A percentile compares a stretch with the other conserved stretches of the same genome.
phyloP scores from a whole-genome alignment of 1,284 basidiomycete species.

The Cerioporus squamosus region DNA sequence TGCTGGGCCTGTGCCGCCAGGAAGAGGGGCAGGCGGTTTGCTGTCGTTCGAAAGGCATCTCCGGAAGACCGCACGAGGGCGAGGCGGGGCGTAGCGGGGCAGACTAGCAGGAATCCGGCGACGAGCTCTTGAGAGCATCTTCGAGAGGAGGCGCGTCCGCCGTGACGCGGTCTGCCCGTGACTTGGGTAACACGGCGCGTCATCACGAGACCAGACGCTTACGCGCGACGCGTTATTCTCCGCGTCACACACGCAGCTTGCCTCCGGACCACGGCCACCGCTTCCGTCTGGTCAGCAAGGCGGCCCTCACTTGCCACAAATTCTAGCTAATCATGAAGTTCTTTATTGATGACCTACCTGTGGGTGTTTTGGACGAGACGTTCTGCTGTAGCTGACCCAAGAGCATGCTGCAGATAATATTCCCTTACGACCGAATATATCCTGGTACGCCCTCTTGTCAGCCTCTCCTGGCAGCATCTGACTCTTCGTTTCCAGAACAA shows the following conservation, averaged over 20 bases:
- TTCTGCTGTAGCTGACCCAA: neutral
- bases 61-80: neutral
- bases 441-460: conserved; percentile 55
- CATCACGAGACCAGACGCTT: conserved; percentile 8
- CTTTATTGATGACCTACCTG: conserved; percentile 92
- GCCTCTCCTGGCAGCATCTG: neutral
- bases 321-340: conserved; percentile 79
- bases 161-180: conserved; percentile 17
- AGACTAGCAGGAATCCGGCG: conserved; percentile 14
- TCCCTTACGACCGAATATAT: conserved; percentile 92
- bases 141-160: conserved; percentile 11
- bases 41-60: conserved; percentile 18
- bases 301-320: neutral
- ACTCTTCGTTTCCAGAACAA: conserved; percentile 67
- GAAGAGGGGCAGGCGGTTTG: conserved; percentile 16
- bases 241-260: conserved; percentile 10
- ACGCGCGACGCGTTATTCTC: conserved; percentile 18
- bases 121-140: conserved; percentile 27
- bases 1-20: conserved; percentile 14
- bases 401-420: conserved; percentile 65
- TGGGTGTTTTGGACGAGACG: conserved; percentile 36
- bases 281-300: conserved; percentile 6
- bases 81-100: conserved; percentile 8
- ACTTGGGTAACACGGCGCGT: conserved; percentile 12
- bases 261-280: conserved; percentile 20